Conservation (phyloP, 768 basidiomycete genomes). For the Boletellus emodensis region DNA sequence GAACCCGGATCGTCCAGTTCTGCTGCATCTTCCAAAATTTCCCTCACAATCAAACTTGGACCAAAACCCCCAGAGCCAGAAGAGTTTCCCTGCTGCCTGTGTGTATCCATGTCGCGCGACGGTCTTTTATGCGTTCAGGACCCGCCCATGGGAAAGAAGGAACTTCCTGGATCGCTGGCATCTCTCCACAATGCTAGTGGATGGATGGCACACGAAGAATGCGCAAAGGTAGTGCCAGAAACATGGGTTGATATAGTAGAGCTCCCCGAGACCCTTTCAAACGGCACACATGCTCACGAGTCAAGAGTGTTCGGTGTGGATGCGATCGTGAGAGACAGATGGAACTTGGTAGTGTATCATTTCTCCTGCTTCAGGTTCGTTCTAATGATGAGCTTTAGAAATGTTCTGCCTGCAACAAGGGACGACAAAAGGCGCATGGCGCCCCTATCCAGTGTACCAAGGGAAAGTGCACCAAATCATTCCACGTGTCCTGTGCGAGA, state of each 20-base stretch:
- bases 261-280: conserved; percentile 21
- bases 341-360: conserved; percentile 71
- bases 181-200: conserved; percentile 26
- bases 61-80: conserved; percentile 56
- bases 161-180: conserved; percentile 39
- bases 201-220: conserved; percentile 79
- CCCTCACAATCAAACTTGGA: conserved; percentile 64
- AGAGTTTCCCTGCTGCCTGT: conserved; percentile 65
- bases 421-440: conserved; percentile 61
- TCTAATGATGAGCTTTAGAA: conserved; percentile 50
- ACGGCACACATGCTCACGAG: conserved; percentile 38
- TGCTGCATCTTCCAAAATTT: conserved; percentile 35
- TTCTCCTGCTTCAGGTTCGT: neutral
- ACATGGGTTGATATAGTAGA: conserved; percentile 83
- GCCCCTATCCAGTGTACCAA: conserved; percentile 91
- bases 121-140: conserved; percentile 66
- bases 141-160: conserved; percentile 54
- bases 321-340: conserved; percentile 84
- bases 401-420: conserved; percentile 82
- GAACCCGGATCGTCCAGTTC: conserved; percentile 9
- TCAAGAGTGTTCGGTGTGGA: conserved; percentile 79
- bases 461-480: conserved; percentile 90
- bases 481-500: conserved; percentile 88
- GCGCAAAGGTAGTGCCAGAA: conserved; percentile 81
- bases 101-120: conserved; percentile 48